Base-by-base conservation (phyloP, 768 basidiomycete species). In the Boletellus emodensis region DNA sequence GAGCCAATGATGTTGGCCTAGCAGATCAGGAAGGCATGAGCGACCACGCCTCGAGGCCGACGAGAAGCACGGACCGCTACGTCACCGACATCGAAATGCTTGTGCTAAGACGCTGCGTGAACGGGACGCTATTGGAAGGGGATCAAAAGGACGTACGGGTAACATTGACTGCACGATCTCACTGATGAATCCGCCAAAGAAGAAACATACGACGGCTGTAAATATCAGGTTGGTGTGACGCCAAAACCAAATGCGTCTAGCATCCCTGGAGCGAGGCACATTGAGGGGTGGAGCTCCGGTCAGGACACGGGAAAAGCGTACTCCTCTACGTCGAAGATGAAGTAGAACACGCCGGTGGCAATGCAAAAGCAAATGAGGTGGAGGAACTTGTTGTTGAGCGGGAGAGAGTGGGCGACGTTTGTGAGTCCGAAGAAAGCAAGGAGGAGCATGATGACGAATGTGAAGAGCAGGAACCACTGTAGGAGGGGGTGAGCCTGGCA, bases 321-420 rank as follows among this genome's bases (percentile, higher is more conserved):
- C 90, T 93, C 90, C 52, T 93, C 90, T 9, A 90, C 83, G 59
- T 93, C 90, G 32, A 90, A 77, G 41, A 92, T 88, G 61, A 91
- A 92, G 68, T 90, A 93, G 67, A 92, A 92, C 6, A 91, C 80
- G 3, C 71, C 83, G 0, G 89, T 93, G 2, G 89, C 87, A 22
- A 87, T 54, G 47, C 74, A 74, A 51, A 93, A 85, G 65, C 87
- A 90, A 11, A 87, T 57, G 61, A 93, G 89, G 61, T 87, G 90
- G 24, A 90, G 69, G 14, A 91, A 63, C 67, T 90, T 90, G 77
- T 86, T 85, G 61, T 89, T 88, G 15, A 91, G 61, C 1, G 87
- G 87, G 20, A 90, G 62, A 11, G 79, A 68, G 52, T 74, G 73
- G 15, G 82, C 72, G 57, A 85, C 72, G 68, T 87, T 80, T 37